phyloP scores from a whole-genome alignment of 441 rosid species.

The Gossypium lobatum region DNA sequence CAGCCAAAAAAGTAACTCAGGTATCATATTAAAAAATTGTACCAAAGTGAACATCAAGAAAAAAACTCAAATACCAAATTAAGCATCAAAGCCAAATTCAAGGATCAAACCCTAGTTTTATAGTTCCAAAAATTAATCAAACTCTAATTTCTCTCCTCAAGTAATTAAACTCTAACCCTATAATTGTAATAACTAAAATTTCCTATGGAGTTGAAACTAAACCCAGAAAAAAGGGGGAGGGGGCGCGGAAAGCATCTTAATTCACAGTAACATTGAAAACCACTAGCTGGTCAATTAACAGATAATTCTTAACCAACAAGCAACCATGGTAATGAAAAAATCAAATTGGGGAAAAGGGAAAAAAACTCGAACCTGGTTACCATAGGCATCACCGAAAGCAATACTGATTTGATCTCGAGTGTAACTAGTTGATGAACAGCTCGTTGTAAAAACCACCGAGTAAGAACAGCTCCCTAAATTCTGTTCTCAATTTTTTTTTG shows the following conservation, averaged over 20 bases:
- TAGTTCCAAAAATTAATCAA: not conserved
- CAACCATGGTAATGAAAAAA: not conserved
- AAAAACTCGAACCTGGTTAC: conserved; percentile 37
- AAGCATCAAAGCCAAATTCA: no score
- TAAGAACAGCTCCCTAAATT: conserved; percentile 47
- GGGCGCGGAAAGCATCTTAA: not conserved
- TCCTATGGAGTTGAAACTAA: not conserved
- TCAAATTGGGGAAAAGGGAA: not conserved
- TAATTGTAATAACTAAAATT: not conserved
- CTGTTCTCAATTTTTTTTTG: conserved; percentile 21
- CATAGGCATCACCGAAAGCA: conserved; percentile 65
- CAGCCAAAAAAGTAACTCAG: no score
- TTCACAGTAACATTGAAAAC: not conserved
- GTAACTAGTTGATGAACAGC: conserved; percentile 48
- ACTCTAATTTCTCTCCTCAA: not conserved
- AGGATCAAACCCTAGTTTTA: not conserved
- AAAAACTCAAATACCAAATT: no score
- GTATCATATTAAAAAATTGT: no score
- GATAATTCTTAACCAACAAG: not conserved
- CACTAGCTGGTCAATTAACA: not conserved
- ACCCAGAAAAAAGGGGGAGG: not conserved
- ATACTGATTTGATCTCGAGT: conserved; percentile 62
- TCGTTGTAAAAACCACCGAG: conserved; percentile 43
- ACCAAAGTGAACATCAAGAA: no score
- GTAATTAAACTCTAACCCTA: not conserved